Evolutionary conservation across 108 stramenopile genomes (phyloP), one percentile per base, ranked within the genome.

Genomic region (Ochromonas danica): DNA sequence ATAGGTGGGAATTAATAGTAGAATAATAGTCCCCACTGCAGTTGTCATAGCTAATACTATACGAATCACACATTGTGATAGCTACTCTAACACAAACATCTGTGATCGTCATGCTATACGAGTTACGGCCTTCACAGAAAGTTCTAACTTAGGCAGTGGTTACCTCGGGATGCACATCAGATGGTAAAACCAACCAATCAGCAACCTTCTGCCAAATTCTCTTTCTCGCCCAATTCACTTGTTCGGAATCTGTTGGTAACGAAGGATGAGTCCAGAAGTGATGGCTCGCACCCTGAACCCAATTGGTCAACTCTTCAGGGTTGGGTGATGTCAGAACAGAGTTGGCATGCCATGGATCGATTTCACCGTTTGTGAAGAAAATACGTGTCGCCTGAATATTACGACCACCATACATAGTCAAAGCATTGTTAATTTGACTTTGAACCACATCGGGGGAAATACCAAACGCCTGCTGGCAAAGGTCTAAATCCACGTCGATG

Each of bases 331-430:
- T 80, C 10, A 84, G 80, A 27, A 97, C 80, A 1, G 90, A 87
- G 28, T 93, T 84, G 25, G 82, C 89, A 10, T 88, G 90, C 96
- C 96, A 97, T 0, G 96, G 96, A 87, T 97, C 96, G 2, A 94
- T 92, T 70, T 92, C 84, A 28, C 96, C 96, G 83, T 92, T 96
- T 38, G 92, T 87, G 65, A 90, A 94, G 22, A 95, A 62, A 39
- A 96, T 91, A 14, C 91, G 87, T 43, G 51, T 38, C 17, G 45
- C 61, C 51, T 83, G 87, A 1, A 91, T 88, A 0, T 40, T 61
- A 36, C 88, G 72, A 35, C 94, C 94, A 31, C 95, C 95, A 70
- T 97, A 97, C 61, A 83, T 83, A 25, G 80, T 81, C 30, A 90
- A 79, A 10, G 92, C 87, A 22, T 85, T 67, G 62, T 89, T 81